Evolutionary conservation across 352 stramenopile genomes (phyloP), one percentile per base, ranked within the genome.

Genomic region (Phytophthora brassicae): DNA sequence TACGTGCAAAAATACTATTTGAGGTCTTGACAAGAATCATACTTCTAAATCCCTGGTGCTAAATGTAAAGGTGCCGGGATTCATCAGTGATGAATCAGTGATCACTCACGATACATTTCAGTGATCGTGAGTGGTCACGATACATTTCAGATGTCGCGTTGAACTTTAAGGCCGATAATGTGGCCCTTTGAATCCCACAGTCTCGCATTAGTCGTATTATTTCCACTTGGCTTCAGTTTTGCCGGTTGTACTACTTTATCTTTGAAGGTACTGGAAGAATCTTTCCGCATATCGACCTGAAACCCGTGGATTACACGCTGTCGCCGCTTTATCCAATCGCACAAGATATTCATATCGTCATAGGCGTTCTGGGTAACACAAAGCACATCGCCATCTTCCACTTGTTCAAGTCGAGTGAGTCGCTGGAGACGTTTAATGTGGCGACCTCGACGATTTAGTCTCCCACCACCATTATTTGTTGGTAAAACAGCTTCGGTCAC

Each of bases 341-440:
- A 89, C 20, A 89, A 53, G 22, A 92, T 86, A 19, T 64, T 69
- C 74, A 89, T 92, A 23, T 92, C 82, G 39, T 92, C 76, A 59
- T 88, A 86, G 11, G 75, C 50, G 22, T 85, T 69, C 17, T 70
- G 77, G 0, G 82, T 92, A 36, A 76, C 68, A 39, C 81, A 92
- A 2, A 92, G 54, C 7, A 72, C 62, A 31, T 90, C 82, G 0
- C 82, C 81, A 16, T 89, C 68, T 13, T 59, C 60, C 7, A 92
- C 50, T 13, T 83, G 60, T 3, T 72, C 41, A 19, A 89, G 75
- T 7, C 47, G 64, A 0, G 51, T 60, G 47, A 88, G 36, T 6
- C 77, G 70, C 24, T 85, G 64, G 0, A 89, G 61, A 22, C 54
- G 66, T 22, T 73, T 67, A 2, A 56, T 38, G 28, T 36, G 35